phyloP scores from a whole-genome alignment of 2,329 filamentous ascomycete species.

The Talaromyces marneffei region DNA sequence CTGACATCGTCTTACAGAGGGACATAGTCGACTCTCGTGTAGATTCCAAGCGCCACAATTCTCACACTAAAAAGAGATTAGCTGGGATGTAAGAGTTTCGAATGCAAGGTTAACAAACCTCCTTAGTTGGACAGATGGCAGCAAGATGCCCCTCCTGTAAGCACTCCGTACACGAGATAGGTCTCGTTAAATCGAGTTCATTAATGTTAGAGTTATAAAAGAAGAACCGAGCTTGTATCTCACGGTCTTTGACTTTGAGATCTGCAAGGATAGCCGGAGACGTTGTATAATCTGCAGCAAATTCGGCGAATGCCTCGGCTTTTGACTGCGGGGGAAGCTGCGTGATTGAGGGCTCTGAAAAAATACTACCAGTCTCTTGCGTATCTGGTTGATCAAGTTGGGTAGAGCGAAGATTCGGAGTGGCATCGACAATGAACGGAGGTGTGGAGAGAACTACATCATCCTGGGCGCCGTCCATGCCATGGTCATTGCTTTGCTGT shows the following conservation, averaged over 20 bases:
- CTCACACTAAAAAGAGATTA: conserved; percentile 27
- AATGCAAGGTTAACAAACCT: conserved; percentile 27
- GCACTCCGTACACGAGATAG: conserved; percentile 40
- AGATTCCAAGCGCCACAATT: conserved; percentile 39
- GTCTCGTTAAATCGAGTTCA: conserved; percentile 36
- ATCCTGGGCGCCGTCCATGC: background rate
- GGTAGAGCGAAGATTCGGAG: conserved; percentile 17
- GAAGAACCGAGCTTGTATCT: conserved; percentile 35
- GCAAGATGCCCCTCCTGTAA: conserved; percentile 39
- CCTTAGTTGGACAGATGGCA: conserved; percentile 38
- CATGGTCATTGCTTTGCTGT: conserved; percentile 15
- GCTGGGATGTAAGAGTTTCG: conserved; percentile 4
- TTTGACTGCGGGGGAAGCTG: conserved; percentile 23
- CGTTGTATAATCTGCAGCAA: conserved; percentile 30
- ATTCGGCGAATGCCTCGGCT: conserved; percentile 30
- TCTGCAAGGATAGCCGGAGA: conserved; percentile 33
- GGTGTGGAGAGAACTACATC: conserved; percentile 2
- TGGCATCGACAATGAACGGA: conserved; percentile 19
- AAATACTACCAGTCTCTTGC: background rate
- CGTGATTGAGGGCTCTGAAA: background rate
- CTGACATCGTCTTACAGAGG: conserved; percentile 37
- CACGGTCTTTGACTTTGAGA: conserved; percentile 34
- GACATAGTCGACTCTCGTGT: conserved; percentile 38
- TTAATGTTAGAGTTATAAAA: conserved; percentile 36
- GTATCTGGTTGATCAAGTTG: background rate